These are phyloP conservation scores for Parvularia atlantis DNA, from an alignment of 78 protist species.

Conservation along the genomic window DNA sequence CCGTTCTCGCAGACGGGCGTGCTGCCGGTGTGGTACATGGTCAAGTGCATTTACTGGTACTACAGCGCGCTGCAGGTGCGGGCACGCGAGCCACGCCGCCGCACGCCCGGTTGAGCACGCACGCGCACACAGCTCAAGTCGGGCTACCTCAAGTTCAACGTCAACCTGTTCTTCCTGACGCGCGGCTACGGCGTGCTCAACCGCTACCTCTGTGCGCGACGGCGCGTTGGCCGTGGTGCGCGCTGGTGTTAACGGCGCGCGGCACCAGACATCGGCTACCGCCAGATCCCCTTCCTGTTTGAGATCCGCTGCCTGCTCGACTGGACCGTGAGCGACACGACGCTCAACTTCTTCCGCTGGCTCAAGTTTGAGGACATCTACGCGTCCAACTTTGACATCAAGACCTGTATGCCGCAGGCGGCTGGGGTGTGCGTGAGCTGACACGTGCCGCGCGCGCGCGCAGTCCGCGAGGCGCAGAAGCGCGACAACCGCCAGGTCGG, in stretches of 20 bases:
- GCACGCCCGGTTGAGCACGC: no score
- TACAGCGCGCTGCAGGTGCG: background rate
- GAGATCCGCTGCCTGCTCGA: slow-evolving; percentile 63
- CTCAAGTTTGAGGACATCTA: slow-evolving; percentile 55
- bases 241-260: background rate
- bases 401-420: background rate
- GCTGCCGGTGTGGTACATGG: background rate
- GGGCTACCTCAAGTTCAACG: background rate
- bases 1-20: background rate
- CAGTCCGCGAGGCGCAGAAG: background rate
- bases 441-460: background rate
- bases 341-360: slow-evolving; percentile 50
- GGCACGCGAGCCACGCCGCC: no score
- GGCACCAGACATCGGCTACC: background rate
- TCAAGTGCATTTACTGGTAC: background rate
- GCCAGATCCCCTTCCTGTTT: slow-evolving; percentile 62
- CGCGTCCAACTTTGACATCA: background rate
- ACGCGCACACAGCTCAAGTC: background rate
- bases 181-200: background rate
- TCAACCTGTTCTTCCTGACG: background rate
- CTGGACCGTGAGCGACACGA: slow-evolving; percentile 63
- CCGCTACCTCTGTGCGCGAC: background rate
- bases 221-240: background rate
- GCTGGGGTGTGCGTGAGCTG: background rate
- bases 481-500: background rate